Conservation (phyloP, 2,329 filamentous ascomycete species). For the Colletotrichum shisoi region DNA sequence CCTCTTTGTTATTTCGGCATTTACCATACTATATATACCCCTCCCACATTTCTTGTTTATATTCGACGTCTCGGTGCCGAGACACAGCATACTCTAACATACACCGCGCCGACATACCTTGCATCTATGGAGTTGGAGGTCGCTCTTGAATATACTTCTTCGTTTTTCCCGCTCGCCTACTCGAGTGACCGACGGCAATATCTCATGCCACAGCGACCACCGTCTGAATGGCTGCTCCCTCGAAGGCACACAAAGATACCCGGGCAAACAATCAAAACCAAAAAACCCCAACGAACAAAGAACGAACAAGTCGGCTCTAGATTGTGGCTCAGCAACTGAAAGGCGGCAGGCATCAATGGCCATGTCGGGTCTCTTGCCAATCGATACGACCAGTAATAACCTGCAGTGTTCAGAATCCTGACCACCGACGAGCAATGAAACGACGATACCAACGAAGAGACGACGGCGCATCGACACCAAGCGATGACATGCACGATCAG, state of each 20-base stretch:
- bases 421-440: background rate
- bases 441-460: no score
- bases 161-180: background rate
- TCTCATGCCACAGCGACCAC: background rate
- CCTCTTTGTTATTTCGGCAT: background rate
- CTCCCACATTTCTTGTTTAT: background rate
- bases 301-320: no score
- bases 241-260: background rate
- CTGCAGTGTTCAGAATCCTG: no score
- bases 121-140: conserved; percentile 9
- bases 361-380: no score
- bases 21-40: conserved; percentile 4
- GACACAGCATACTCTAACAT: background rate
- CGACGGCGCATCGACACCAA: background rate
- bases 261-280: no score
- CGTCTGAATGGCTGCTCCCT: background rate
- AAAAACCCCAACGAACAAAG: no score
- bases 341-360: background rate
- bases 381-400: background rate
- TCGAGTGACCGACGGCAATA: background rate
- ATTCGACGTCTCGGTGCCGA: background rate
- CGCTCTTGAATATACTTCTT: conserved; percentile 9
- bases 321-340: no score
- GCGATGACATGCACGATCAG: background rate
- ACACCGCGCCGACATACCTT: background rate